Conservation (phyloP, 176 grass and related monocot genomes). For the Carex myosuroides region DNA sequence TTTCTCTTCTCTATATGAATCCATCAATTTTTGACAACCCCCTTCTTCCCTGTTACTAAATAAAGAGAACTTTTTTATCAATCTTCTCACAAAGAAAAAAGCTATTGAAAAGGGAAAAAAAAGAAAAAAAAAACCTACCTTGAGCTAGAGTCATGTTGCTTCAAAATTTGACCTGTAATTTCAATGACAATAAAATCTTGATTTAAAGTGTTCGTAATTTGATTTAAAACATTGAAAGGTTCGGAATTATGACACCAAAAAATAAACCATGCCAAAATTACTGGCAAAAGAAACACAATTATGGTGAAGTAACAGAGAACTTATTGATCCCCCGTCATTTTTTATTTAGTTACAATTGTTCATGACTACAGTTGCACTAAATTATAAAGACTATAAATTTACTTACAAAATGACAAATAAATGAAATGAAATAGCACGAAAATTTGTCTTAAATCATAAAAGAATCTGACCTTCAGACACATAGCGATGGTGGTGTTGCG, state of each 20-base stretch:
- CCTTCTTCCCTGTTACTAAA: not conserved
- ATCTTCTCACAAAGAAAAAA: not conserved
- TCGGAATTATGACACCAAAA: not conserved
- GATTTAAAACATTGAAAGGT: not conserved
- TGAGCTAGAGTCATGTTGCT: not conserved
- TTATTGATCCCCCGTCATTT: not conserved
- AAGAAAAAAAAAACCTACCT: not conserved
- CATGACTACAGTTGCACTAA: not conserved
- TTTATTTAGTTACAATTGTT: not conserved
- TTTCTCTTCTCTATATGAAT: constrained; percentile 3
- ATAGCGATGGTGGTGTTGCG: constrained; percentile 54
- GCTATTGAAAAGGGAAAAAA: not conserved
- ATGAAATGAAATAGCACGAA: not conserved
- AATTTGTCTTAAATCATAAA: not conserved
- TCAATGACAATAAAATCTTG: not conserved
- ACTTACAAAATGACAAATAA: not conserved
- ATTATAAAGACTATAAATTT: not conserved
- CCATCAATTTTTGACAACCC: not conserved
- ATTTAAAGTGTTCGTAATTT: not conserved
- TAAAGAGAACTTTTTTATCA: not conserved
- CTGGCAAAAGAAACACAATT: not conserved
- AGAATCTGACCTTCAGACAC: constrained; percentile 43
- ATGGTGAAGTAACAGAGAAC: not conserved
- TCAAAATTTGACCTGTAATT: constrained; percentile 12
- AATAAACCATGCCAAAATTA: not conserved